phyloP scores from a whole-genome alignment of 768 basidiomycete species.

The Lactifluus hygrophoroides region DNA sequence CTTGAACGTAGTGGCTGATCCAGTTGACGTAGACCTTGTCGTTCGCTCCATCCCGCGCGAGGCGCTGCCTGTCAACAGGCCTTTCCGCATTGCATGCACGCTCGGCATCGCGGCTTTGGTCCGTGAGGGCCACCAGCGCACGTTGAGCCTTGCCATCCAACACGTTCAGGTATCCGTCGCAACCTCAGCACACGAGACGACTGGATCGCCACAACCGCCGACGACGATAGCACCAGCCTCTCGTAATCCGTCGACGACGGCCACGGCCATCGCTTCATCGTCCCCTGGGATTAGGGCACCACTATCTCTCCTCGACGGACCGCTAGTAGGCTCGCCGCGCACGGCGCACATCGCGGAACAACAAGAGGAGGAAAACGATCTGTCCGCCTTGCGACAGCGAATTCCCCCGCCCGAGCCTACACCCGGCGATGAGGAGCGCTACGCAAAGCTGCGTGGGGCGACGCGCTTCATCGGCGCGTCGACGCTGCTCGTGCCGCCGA shows the following conservation, averaged over 20 bases:
- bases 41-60: conserved; percentile 42
- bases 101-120: conserved; percentile 43
- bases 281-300: not conserved
- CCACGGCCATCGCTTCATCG: not conserved
- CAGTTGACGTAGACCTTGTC: conserved; percentile 51
- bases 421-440: conserved; percentile 10
- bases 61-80: conserved; percentile 41
- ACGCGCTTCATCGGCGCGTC: conserved; percentile 41
- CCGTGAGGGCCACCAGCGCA: conserved; percentile 33
- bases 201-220: not conserved
- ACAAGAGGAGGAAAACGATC: not conserved
- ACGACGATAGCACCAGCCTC: not conserved
- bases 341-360: not conserved
- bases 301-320: conserved; percentile 3
- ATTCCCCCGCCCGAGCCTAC: conserved; percentile 11
- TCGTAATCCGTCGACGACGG: not conserved
- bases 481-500: conserved; percentile 35
- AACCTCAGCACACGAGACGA: not conserved
- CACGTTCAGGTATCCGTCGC: conserved; percentile 42
- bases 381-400: not conserved
- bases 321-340: conserved; percentile 14
- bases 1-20: conserved; percentile 22
- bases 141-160: conserved; percentile 52
- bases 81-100: conserved; percentile 50
- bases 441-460: conserved; percentile 10